Conservation (phyloP, 2,329 filamentous ascomycete genomes). For the Colletotrichum orchidophilum region DNA sequence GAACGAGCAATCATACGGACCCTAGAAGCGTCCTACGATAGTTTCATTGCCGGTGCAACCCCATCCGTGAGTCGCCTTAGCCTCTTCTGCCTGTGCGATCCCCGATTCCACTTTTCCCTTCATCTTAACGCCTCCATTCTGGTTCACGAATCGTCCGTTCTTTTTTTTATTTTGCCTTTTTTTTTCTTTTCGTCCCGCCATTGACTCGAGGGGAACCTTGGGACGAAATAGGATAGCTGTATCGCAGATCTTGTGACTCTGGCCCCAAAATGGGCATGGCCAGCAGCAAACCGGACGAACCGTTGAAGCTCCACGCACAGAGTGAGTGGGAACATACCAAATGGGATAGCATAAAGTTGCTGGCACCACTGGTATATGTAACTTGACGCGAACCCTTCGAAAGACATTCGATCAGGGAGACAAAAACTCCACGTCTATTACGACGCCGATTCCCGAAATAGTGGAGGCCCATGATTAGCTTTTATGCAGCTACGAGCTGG, state of each 20-base stretch:
- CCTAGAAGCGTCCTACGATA: background rate
- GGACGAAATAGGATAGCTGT: background rate
- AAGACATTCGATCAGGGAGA: background rate
- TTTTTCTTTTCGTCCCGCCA: background rate
- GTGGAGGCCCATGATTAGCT: slow-evolving; percentile 1
- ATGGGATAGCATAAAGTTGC: background rate
- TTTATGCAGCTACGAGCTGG: slow-evolving; percentile 1
- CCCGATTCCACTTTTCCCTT: slow-evolving; percentile 28
- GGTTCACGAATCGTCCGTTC: background rate
- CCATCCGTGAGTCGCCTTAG: slow-evolving; percentile 21
- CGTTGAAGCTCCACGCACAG: background rate
- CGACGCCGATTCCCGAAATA: slow-evolving; percentile 16
- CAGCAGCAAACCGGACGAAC: background rate
- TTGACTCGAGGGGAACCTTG: background rate
- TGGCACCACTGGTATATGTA: background rate
- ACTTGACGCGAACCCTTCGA: background rate
- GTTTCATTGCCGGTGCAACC: slow-evolving; percentile 1
- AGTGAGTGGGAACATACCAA: background rate
- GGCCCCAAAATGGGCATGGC: background rate
- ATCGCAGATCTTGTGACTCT: background rate
- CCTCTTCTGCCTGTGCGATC: background rate
- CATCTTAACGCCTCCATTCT: background rate
- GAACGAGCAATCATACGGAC: background rate
- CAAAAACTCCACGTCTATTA: background rate
- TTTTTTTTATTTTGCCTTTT: background rate